Percentiles rank a stretch among this genome's conserved stretches.
These are phyloP conservation scores for Gremmenia infestans DNA, from an alignment of 2,329 filamentous ascomycete genomes.

Conservation along the genomic window DNA sequence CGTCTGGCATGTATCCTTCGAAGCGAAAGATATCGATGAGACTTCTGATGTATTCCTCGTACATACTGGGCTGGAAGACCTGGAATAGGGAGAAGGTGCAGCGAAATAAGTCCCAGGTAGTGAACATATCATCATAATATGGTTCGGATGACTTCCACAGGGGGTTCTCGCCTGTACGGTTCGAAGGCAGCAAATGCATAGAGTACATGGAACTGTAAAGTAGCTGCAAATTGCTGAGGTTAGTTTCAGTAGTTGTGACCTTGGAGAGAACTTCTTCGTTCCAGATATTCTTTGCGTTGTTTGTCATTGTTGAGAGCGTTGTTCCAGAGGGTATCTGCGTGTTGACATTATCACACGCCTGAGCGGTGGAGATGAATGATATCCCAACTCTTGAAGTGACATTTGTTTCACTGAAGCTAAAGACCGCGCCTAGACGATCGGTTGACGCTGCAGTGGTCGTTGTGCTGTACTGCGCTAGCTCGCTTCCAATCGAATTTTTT, in stretches of 20 bases:
- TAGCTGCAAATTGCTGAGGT: slow-evolving; percentile 50
- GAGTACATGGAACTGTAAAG: slow-evolving; percentile 64
- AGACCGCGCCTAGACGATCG: slow-evolving; percentile 10
- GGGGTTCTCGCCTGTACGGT: slow-evolving; percentile 67
- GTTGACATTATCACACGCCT: neutral
- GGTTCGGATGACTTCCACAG: slow-evolving; percentile 58
- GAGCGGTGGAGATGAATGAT: neutral
- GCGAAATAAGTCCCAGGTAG: slow-evolving; percentile 59
- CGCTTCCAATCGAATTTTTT: slow-evolving; percentile 17
- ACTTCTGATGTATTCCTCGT: slow-evolving; percentile 62
- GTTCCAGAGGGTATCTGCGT: slow-evolving; percentile 40
- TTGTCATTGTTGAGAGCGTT: slow-evolving; percentile 36
- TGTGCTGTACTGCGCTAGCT: slow-evolving; percentile 4
- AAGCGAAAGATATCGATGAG: slow-evolving; percentile 63
- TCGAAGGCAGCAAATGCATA: slow-evolving; percentile 63
- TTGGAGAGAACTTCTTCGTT: slow-evolving; percentile 58
- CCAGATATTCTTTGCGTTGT: slow-evolving; percentile 51
- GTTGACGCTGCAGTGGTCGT: slow-evolving; percentile 1
- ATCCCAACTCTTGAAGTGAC: neutral
- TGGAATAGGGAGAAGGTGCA: slow-evolving; percentile 61
- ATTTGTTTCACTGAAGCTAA: slow-evolving; percentile 38
- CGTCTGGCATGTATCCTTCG: slow-evolving; percentile 61
- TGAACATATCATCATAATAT: slow-evolving; percentile 68
- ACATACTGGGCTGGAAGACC: slow-evolving; percentile 54
- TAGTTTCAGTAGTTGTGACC: slow-evolving; percentile 54